Base-by-base conservation (phyloP, 441 rosid genomes). In the Pelargonium citronellum region DNA sequence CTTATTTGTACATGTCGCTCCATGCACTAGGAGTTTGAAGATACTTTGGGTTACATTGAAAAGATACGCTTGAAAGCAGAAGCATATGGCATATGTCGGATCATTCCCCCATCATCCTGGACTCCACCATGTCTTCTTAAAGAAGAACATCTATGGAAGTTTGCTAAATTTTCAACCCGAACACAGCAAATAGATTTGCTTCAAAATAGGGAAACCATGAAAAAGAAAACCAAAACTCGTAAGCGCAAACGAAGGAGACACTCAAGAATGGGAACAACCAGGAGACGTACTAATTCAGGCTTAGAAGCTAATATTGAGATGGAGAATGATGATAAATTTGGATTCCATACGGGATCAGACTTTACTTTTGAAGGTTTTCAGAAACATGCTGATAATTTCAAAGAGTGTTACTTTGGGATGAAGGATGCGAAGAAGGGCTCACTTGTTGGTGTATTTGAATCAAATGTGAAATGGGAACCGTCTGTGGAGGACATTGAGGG, bases 31-130 rank as follows among this genome's bases (percentile, higher is more conserved):
- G 99, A 95, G 83, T 95, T 95, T 86, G 91, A 85, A 82, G 97
- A 95, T 84, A 84, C 99, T 58, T 76, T 92, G 75, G 90, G 61
- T 73, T 95, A 92, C 67, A 92, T 95, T 70, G 87, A 92, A 75
- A 86, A 86, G 71, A 91, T 92, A 74, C 87, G 96, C 73, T 87
- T 83, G 0, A 75, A 76, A 82, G 99, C 99, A 53, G 99, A 95
- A 83, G 84, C 82, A 51, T 91, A 87, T 87, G 99, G 99, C 69
- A 90, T 95, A 71, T 92, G 99, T 78, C 97, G 98, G 73, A 90
- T 95, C 76, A 94, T 95, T 77, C 99, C 99, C 70, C 98, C 99
- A 65, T 71, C 91, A 66, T 87, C 97, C 70, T 95, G 99, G 99
- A 92, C 84, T 67, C 98, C 99, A 70, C 97, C 97, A 0, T 95